Evolutionary conservation across 2,329 filamentous ascomycete species (phyloP), one percentile per base, ranked within the genome.

Genomic region (Xylariaceae sp.): DNA sequence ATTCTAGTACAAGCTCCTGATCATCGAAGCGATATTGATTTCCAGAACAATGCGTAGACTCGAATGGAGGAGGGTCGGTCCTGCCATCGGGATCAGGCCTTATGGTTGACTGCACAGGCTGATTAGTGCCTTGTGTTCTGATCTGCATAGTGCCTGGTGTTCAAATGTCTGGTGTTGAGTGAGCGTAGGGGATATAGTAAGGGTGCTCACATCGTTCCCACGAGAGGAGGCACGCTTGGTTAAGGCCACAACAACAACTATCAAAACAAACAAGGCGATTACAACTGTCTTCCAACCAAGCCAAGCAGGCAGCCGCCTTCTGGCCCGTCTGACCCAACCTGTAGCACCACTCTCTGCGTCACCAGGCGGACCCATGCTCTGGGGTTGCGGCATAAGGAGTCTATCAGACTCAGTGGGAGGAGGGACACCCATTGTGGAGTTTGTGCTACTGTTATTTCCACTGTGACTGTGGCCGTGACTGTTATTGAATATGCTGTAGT

Each of bases 401-500:
- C 68, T 65, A 42, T 71, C 69, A 17, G 66, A 64, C 57, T 80
- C 76, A n/a, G 12, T 36, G 4, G 22, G 22, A 27, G 22, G 22
- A 27, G 22, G 22, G 22, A 27, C 22, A 36, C 33, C 33, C 33
- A 36, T 36, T 14, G 12, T 36, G 33, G 10, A 5, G 15, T 15
- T 36, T 10, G 15, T 9, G 12, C 12, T 36, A 9, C 15, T 36
- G 33, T 36, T 12, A 62, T 42, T 36, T 71, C 67, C 2, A 64
- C 58, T 11, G 61, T 55, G 6, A 71, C 74, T 75, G 78, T 78
- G 22, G 49, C 22, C 67, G 47, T 47, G 51, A 41, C 32, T 40
- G 27, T 52, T 61, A 1, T 61, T 51, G 58, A 78, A 75, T 7
- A 75, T 77, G 51, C 67, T 72, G 58, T 79, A 77, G 52, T 67